These are phyloP conservation scores for Acanthamoeba lenticulata DNA, from an alignment of 208 protist species.

Conservation along the genomic window DNA sequence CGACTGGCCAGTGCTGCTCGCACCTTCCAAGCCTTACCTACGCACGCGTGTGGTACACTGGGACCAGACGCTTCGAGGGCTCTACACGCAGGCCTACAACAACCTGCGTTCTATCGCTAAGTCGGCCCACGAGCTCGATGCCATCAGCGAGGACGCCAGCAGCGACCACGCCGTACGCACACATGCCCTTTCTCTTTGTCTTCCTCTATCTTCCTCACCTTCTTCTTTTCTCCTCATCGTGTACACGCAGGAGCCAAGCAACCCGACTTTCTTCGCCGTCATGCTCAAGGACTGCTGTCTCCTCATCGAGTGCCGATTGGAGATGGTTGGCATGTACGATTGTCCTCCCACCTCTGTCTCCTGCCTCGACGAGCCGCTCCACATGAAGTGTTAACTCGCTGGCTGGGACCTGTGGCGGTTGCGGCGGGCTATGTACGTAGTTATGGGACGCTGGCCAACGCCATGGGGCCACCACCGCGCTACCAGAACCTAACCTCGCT, in stretches of 20 bases:
- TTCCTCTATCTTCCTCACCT: not conserved
- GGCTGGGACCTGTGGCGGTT: not conserved
- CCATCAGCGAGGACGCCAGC: not conserved
- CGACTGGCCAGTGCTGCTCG: not conserved
- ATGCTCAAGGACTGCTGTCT: conserved; percentile 35
- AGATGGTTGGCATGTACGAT: conserved; percentile 27
- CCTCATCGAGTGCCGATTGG: conserved; percentile 12
- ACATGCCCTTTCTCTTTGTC: not conserved
- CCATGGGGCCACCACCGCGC: not conserved
- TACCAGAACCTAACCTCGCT: conserved; percentile 1
- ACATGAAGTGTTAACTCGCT: not conserved
- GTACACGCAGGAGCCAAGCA: not conserved
- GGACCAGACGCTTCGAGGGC: not conserved
- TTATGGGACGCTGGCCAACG: not conserved
- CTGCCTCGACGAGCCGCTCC: not conserved
- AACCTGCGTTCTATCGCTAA: conserved; percentile 12
- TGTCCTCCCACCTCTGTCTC: not conserved
- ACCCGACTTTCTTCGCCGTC: conserved; percentile 29
- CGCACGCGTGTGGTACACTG: not conserved
- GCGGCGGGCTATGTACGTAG: not conserved
- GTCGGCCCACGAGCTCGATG: not conserved
- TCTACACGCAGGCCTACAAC: conserved; percentile 3
- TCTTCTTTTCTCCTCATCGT: not conserved
- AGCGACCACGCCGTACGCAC: not conserved
- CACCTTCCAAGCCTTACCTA: too few relatives aligned